A percentile compares a stretch with the other conserved stretches of the same genome.
Evolutionary conservation across 768 basidiomycete genomes (phyloP).

Genomic region (Mycena leptocephala): DNA sequence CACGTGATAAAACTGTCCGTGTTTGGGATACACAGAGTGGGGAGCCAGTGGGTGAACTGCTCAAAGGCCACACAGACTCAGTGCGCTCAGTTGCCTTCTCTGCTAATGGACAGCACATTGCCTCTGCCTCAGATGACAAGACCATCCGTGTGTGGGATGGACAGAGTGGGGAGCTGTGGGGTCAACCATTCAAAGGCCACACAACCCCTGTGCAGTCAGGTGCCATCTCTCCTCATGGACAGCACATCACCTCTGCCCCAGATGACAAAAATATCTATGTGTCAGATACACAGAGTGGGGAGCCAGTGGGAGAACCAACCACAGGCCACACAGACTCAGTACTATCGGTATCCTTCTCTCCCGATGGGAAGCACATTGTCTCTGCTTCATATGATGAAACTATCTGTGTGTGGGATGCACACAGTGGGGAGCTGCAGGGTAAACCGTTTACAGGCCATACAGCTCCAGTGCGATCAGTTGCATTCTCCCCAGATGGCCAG

Average conservation of each 20-base stretch:
- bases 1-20: too few species aligned
- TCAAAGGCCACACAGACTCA: too few species aligned
- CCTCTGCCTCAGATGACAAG: not conserved
- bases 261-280: not conserved
- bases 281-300: not conserved
- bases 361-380: not conserved
- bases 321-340: not conserved
- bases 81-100: too few species aligned
- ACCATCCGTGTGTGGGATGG: not conserved
- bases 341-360: not conserved
- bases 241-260: not conserved
- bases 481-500: not conserved
- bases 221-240: not conserved
- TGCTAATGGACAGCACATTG: too few species aligned
- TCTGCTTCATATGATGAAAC: not conserved
- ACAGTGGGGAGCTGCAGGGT: not conserved
- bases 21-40: too few species aligned
- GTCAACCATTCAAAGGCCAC: not conserved
- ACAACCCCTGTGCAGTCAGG: not conserved
- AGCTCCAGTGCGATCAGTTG: not conserved
- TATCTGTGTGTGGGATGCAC: not conserved
- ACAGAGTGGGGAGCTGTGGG: not conserved
- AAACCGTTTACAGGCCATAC: not conserved
- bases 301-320: not conserved
- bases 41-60: too few species aligned